phyloP scores from a whole-genome alignment of 331 rosid species.

The Rhamnella rubrinervis region DNA sequence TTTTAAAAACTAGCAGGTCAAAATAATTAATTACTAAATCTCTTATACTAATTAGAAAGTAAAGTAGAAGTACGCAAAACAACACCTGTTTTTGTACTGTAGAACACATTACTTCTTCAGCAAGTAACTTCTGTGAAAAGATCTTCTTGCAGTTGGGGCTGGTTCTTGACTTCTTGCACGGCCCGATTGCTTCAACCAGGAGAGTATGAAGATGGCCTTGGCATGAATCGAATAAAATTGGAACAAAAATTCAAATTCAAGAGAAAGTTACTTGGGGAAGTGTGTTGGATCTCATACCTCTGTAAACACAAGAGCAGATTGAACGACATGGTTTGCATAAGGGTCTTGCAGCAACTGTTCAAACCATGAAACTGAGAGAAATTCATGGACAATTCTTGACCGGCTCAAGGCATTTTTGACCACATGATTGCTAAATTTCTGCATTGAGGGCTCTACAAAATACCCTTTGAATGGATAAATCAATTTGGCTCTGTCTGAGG shows the following conservation, averaged over 20 bases:
- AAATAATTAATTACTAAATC: neutral
- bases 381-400: conserved; percentile 47
- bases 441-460: conserved; percentile 44
- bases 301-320: conserved; percentile 47
- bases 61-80: conserved; percentile 28
- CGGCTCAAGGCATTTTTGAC: conserved; percentile 63
- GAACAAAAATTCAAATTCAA: neutral
- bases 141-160: conserved; percentile 76
- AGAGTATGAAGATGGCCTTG: conserved; percentile 53
- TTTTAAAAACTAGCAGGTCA: neutral
- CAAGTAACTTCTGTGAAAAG: conserved; percentile 34
- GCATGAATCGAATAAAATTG: conserved; percentile 10
- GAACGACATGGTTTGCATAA: conserved; percentile 72
- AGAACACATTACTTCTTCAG: conserved; percentile 44
- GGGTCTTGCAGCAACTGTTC: conserved; percentile 68
- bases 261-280: conserved; percentile 3
- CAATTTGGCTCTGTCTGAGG: conserved; percentile 34
- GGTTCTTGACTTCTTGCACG: conserved; percentile 42
- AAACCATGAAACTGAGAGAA: conserved; percentile 43
- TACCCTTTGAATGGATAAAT: conserved; percentile 53
- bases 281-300: conserved; percentile 36
- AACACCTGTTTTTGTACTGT: conserved; percentile 22
- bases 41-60: neutral
- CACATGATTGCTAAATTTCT: conserved; percentile 76
- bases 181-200: conserved; percentile 46